Percentiles rank a stretch among this genome's conserved stretches.
These are phyloP conservation scores for Fusarium sp. DNA, from an alignment of 2,329 filamentous ascomycete genomes.

Conservation along the genomic window DNA sequence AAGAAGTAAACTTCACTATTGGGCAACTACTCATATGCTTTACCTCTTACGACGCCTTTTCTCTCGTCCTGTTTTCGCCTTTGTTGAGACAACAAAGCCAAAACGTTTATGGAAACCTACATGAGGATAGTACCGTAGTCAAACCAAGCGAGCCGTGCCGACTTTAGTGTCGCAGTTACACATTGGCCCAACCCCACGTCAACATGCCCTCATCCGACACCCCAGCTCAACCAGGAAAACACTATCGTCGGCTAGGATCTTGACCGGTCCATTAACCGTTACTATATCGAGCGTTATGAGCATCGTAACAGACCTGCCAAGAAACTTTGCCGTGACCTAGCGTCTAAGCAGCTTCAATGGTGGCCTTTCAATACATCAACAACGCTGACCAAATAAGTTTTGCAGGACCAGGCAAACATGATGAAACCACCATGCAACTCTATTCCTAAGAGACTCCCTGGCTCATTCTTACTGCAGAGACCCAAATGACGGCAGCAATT, in stretches of 20 bases:
- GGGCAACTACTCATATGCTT: not conserved
- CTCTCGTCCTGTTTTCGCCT: constrained; percentile 35
- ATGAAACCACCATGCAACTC: constrained; percentile 32
- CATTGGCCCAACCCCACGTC: constrained; percentile 27
- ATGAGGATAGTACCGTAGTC: constrained; percentile 9
- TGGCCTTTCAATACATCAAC: constrained; percentile 27
- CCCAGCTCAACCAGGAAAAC: constrained; percentile 8
- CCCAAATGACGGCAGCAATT: constrained; percentile 26
- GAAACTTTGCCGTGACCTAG: constrained; percentile 33
- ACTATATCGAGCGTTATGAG: constrained; percentile 19
- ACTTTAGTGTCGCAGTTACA: constrained; percentile 17
- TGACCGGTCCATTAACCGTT: constrained; percentile 40
- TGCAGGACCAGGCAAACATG: constrained; percentile 43
- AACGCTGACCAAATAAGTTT: constrained; percentile 39
- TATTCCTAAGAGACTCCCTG: constrained; percentile 13
- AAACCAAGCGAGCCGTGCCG: constrained; percentile 18
- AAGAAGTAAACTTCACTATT: not conserved
- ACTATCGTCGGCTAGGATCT: constrained; percentile 26
- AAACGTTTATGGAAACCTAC: constrained; percentile 19
- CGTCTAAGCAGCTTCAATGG: constrained; percentile 16
- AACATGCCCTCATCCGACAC: constrained; percentile 12
- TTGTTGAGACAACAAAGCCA: constrained; percentile 37
- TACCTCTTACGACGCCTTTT: constrained; percentile 10
- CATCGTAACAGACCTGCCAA: constrained; percentile 9
- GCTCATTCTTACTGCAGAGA: constrained; percentile 18